phyloP scores from a whole-genome alignment of 768 basidiomycete species.

The Tubosaeta brunneosetosa region DNA sequence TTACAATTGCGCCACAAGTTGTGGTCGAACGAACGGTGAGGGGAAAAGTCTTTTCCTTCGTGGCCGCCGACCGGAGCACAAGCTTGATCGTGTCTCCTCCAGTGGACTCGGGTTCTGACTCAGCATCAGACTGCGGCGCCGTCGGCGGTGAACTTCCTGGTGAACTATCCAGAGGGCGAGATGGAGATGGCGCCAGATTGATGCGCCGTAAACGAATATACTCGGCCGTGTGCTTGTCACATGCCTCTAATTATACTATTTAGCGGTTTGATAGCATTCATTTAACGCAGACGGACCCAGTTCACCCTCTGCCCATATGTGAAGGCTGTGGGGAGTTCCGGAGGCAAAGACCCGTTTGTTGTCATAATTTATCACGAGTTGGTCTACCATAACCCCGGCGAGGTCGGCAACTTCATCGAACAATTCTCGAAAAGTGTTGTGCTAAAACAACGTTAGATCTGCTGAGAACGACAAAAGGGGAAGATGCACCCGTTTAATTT shows the following conservation, averaged over 20 bases:
- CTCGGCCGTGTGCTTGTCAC: conserved; percentile 56
- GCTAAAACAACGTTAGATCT: conserved; percentile 34
- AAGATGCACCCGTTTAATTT: conserved; percentile 52
- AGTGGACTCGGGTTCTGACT: conserved; percentile 35
- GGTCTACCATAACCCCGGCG: conserved; percentile 44
- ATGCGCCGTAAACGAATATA: conserved; percentile 48
- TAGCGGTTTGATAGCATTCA: conserved; percentile 1
- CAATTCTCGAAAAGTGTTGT: conserved; percentile 57
- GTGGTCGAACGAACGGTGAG: conserved; percentile 72
- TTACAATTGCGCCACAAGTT: conserved; percentile 70
- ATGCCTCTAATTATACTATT: conserved; percentile 49
- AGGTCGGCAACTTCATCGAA: conserved; percentile 67
- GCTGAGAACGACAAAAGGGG: neutral
- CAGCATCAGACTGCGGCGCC: conserved; percentile 23
- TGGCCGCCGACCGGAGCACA: conserved; percentile 52
- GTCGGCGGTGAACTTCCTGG: conserved; percentile 12
- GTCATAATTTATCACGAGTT: conserved; percentile 57
- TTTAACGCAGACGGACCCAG: conserved; percentile 44
- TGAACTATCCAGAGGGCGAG: conserved; percentile 1
- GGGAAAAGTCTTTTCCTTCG: conserved; percentile 48
- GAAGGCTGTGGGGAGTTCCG: conserved; percentile 59
- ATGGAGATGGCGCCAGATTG: conserved; percentile 23
- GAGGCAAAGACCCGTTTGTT: conserved; percentile 65
- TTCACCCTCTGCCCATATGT: conserved; percentile 64
- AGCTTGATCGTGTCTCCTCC: conserved; percentile 57